Evolutionary conservation across 2,329 filamentous ascomycete species (phyloP).

Genomic region (Lachnellula subtilissima): DNA sequence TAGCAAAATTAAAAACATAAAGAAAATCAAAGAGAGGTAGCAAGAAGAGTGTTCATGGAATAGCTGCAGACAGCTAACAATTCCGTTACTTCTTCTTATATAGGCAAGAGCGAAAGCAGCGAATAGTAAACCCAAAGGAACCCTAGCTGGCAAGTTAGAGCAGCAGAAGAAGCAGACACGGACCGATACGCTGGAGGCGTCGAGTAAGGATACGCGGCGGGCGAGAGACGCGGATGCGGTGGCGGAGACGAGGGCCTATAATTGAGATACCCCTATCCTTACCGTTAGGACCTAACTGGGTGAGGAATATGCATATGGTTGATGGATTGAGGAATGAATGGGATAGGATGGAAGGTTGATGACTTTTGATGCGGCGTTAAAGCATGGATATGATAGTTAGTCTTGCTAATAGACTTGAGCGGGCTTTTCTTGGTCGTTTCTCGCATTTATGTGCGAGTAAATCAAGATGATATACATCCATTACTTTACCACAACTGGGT

Average conservation of each 20-base stretch:
- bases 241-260: constrained; percentile 51
- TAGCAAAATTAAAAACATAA: not conserved
- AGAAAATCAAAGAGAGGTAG: not conserved
- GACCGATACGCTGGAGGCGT: constrained; percentile 61
- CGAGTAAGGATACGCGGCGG: constrained; percentile 58
- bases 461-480: too few relatives aligned
- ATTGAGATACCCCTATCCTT: constrained; percentile 35
- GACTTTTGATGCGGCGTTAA: too few relatives aligned
- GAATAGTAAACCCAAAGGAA: constrained; percentile 51
- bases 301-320: not conserved
- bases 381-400: too few relatives aligned
- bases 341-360: too few relatives aligned
- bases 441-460: too few relatives aligned
- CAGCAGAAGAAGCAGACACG: constrained; percentile 73
- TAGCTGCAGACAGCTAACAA: too few relatives aligned
- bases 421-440: too few relatives aligned
- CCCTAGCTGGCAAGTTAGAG: constrained; percentile 64
- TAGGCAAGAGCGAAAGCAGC: constrained; percentile 64
- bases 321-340: not conserved
- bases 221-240: constrained; percentile 62
- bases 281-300: not conserved
- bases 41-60: constrained; percentile 1
- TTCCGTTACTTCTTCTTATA: not conserved
- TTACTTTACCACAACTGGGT: too few relatives aligned
- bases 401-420: too few relatives aligned